Percentiles rank a stretch among this genome's conserved stretches.
Conservation (phyloP, 495 filamentous ascomycete species). For the Neurospora sp. region DNA sequence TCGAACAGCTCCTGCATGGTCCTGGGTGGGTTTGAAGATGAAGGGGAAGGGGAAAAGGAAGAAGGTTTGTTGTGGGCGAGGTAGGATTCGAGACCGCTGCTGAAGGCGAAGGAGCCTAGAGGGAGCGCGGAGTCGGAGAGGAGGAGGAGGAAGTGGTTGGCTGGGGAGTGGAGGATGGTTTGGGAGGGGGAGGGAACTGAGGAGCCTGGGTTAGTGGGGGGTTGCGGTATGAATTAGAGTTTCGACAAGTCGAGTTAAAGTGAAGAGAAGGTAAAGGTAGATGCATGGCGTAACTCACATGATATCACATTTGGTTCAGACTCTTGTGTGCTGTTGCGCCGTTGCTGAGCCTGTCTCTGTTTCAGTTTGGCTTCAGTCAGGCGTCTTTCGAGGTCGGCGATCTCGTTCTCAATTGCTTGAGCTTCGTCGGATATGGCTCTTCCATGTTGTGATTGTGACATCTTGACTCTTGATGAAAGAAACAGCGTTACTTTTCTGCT, state of each 20-base stretch:
- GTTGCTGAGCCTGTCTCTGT: conserved; percentile 2
- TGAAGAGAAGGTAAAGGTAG: not conserved
- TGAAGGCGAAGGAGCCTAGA: conserved; percentile 94
- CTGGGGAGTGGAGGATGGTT: conserved; percentile 6
- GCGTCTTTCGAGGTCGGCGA: conserved; percentile 28
- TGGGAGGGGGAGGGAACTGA: not conserved
- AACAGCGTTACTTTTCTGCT: not conserved
- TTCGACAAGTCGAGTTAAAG: not conserved
- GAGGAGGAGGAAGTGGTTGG: conserved; percentile 71
- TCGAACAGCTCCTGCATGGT: no score
- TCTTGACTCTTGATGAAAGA: not conserved
- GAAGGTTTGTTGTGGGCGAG: conserved; percentile 59
- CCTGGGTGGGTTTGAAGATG: conserved; percentile 8
- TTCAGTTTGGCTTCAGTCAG: conserved; percentile 27
- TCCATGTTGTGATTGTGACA: not conserved
- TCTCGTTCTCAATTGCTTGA: conserved; percentile 18
- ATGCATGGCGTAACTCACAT: not conserved
- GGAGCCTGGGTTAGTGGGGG: not conserved
- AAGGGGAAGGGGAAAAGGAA: conserved; percentile 1
- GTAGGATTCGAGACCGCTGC: conserved; percentile 87
- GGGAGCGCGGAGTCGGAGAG: conserved; percentile 94
- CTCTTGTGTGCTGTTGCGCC: not conserved
- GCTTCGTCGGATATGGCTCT: not conserved
- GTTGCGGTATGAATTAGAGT: not conserved
- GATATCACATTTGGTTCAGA: not conserved